phyloP scores from a whole-genome alignment of 2,329 filamentous ascomycete genomes.

The Trichophyton mentagrophytes region DNA sequence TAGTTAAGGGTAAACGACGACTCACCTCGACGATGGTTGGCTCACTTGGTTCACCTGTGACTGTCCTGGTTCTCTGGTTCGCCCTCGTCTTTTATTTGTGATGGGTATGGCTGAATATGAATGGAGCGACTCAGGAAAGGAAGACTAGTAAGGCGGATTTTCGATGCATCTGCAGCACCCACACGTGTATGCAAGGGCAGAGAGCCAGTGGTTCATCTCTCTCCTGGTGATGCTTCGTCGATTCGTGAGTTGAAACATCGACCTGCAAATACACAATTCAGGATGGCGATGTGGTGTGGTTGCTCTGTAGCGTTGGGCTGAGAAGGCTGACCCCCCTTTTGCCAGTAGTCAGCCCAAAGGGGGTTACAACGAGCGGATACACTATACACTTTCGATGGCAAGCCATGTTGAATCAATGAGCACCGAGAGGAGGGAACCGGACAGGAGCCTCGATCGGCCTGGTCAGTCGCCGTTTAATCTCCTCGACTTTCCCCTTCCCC shows the following conservation, averaged over 20 bases:
- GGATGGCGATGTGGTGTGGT: background rate
- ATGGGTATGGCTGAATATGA: background rate
- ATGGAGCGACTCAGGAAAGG: too few relatives aligned
- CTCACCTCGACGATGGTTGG: background rate
- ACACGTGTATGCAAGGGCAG: conserved; percentile 4
- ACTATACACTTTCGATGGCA: too few relatives aligned
- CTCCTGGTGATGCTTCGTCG: too few relatives aligned
- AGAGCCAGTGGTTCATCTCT: background rate
- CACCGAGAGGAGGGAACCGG: background rate
- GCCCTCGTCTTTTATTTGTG: background rate
- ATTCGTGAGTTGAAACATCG: background rate
- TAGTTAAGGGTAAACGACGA: background rate
- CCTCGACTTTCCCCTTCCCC: background rate
- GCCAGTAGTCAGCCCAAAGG: too few relatives aligned
- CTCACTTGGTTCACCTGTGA: too few relatives aligned
- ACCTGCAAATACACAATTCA: background rate
- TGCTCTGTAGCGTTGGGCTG: too few relatives aligned
- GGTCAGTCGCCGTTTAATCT: background rate
- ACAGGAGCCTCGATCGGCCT: background rate
- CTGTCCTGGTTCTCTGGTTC: background rate
- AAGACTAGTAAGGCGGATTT: background rate
- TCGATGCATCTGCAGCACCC: background rate
- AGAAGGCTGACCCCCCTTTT: too few relatives aligned
- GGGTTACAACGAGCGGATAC: too few relatives aligned
- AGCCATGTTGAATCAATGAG: too few relatives aligned